Conservation (phyloP, 805 yeast genomes). For the Wickerhamomyces mucosus region DNA sequence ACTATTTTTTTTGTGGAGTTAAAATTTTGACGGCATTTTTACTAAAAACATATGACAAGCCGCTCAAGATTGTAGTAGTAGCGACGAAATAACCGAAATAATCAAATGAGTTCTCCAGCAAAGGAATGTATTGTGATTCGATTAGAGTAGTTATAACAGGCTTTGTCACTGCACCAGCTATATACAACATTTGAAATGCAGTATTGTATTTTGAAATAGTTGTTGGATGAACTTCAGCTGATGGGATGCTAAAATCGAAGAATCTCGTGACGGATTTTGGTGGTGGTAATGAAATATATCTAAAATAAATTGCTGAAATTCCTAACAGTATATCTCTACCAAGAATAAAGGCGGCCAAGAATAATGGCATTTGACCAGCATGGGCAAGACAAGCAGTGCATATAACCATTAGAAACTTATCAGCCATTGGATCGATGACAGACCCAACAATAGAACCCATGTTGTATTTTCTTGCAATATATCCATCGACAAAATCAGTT, state of each 20-base stretch:
- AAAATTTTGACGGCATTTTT: slow-evolving; percentile 58
- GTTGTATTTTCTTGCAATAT: slow-evolving; percentile 72
- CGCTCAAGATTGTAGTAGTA: slow-evolving; percentile 67
- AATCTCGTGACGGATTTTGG: slow-evolving; percentile 67
- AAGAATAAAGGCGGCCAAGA: slow-evolving; percentile 57
- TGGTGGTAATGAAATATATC: slow-evolving; percentile 65
- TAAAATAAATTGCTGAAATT: slow-evolving; percentile 56
- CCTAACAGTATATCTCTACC: slow-evolving; percentile 79
- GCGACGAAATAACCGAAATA: slow-evolving; percentile 49
- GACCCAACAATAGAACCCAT: slow-evolving; percentile 80
- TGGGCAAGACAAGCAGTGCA: slow-evolving; percentile 72
- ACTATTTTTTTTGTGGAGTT: too few relatives aligned
- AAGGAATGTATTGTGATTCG: slow-evolving; percentile 19
- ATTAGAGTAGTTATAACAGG: slow-evolving; percentile 37
- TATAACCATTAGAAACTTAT: slow-evolving; percentile 79
- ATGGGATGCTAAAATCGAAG: slow-evolving; percentile 72
- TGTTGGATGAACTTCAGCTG: slow-evolving; percentile 85
- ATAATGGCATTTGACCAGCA: slow-evolving; percentile 59
- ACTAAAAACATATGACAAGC: slow-evolving; percentile 64
- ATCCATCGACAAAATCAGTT: slow-evolving; percentile 91
- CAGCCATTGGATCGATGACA: slow-evolving; percentile 92
- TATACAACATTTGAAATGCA: slow-evolving; percentile 82
- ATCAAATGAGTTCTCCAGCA: slow-evolving; percentile 17
- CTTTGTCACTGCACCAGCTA: slow-evolving; percentile 52
- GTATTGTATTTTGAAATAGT: slow-evolving; percentile 83